These are phyloP conservation scores for Adansonia gregorii DNA, from an alignment of 441 rosid genomes.

Conservation along the genomic window DNA sequence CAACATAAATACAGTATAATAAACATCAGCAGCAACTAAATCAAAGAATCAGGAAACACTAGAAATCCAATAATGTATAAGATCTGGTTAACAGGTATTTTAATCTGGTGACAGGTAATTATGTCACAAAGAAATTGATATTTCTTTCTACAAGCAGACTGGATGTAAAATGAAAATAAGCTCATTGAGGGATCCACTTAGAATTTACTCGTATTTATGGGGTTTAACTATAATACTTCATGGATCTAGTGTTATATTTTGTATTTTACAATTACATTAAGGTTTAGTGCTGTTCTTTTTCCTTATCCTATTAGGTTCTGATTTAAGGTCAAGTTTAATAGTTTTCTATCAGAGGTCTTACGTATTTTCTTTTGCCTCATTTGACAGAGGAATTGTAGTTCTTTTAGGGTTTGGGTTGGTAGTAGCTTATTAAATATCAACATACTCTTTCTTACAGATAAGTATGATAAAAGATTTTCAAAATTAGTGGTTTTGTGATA, in stretches of 20 bases:
- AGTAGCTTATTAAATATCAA: neutral
- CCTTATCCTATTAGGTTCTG: neutral
- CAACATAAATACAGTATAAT: neutral
- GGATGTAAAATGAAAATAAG: neutral
- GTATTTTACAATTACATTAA: neutral
- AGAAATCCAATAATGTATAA: neutral
- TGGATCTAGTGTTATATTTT: slow-evolving; percentile 2
- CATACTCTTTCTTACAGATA: neutral
- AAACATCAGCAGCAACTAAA: neutral
- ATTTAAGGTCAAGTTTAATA: neutral
- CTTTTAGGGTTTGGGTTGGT: neutral
- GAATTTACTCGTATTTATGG: neutral
- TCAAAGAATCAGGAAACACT: neutral
- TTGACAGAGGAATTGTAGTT: neutral
- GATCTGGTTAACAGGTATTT: neutral
- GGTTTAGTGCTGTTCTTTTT: neutral
- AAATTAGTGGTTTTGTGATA: neutral
- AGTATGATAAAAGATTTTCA: neutral
- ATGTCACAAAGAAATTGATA: neutral
- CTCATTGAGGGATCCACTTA: neutral
- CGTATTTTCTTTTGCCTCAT: neutral
- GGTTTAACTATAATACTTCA: neutral
- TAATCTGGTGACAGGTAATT: neutral
- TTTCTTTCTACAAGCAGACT: slow-evolving; percentile 10
- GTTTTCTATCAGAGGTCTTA: neutral